These are phyloP conservation scores for Aureobasidium sp. DNA, from an alignment of 2,329 filamentous ascomycete genomes.

Conservation along the genomic window DNA sequence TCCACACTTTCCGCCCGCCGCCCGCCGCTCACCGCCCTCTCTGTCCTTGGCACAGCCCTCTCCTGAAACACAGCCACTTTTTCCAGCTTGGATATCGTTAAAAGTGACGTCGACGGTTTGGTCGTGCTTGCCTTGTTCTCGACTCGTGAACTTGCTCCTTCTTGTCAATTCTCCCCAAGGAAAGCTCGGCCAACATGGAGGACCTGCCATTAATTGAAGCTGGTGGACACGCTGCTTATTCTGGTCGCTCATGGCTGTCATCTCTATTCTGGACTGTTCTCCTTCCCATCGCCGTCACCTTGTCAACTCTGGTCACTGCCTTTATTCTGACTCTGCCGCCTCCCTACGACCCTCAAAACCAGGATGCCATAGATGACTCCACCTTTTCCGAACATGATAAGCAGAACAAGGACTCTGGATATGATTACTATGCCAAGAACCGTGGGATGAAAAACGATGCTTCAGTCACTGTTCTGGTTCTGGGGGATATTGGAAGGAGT, in stretches of 20 bases:
- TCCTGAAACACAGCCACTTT: slow-evolving; percentile 7
- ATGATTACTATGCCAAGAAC: slow-evolving; percentile 21
- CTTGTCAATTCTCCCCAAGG: not conserved
- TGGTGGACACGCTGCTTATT: not conserved
- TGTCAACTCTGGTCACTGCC: slow-evolving; percentile 40
- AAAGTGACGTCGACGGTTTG: slow-evolving; percentile 1
- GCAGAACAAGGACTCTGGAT: slow-evolving; percentile 23
- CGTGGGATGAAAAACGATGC: slow-evolving; percentile 30
- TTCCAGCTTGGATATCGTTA: not conserved
- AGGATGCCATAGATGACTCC: slow-evolving; percentile 19
- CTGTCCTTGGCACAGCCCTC: not conserved
- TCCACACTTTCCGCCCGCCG: not conserved
- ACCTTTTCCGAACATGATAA: slow-evolving; percentile 23
- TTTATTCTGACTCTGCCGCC: slow-evolving; percentile 45
- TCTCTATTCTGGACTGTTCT: slow-evolving; percentile 26
- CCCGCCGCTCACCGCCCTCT: not conserved
- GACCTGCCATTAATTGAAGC: not conserved
- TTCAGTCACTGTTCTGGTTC: slow-evolving; percentile 73
- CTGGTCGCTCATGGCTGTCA: not conserved
- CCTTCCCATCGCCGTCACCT: slow-evolving; percentile 27
- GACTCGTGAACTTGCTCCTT: not conserved
- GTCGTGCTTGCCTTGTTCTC: not conserved
- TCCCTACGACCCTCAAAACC: slow-evolving; percentile 37
- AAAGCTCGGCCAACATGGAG: not conserved
- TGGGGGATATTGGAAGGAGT: slow-evolving; percentile 91